A percentile compares a stretch with the other conserved stretches of the same genome.
Conservation (phyloP, 2,329 filamentous ascomycete species). For the Clarireedia paspali region DNA sequence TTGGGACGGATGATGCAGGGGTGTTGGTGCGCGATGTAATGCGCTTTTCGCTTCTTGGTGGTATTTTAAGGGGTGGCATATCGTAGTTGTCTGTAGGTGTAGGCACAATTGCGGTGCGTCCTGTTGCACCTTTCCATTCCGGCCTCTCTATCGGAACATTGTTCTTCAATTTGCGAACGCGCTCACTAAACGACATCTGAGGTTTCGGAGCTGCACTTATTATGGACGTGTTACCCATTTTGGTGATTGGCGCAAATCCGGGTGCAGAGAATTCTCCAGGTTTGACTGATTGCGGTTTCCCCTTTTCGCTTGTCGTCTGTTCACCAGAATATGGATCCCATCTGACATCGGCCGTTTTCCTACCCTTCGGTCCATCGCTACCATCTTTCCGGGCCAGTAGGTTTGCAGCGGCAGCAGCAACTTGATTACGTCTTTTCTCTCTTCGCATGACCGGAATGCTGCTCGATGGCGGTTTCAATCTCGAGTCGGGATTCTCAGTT, state of each 20-base stretch:
- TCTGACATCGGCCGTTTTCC: slow-evolving; percentile 34
- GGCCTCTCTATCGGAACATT: slow-evolving; percentile 34
- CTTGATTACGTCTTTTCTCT: slow-evolving; percentile 27
- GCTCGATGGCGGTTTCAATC: slow-evolving; percentile 17
- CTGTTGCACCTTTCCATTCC: slow-evolving; percentile 67
- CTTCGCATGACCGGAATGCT: slow-evolving; percentile 28
- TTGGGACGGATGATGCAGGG: slow-evolving; percentile 22
- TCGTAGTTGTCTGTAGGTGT: slow-evolving; percentile 55
- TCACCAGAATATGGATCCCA: slow-evolving; percentile 65
- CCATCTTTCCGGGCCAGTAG: slow-evolving; percentile 20
- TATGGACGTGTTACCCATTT: slow-evolving; percentile 20
- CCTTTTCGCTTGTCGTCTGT: slow-evolving; percentile 48
- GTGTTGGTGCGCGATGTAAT: slow-evolving; percentile 15
- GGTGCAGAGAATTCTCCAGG: slow-evolving; percentile 40
- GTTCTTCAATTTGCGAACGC: slow-evolving; percentile 36
- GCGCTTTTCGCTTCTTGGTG: slow-evolving; percentile 41
- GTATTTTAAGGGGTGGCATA: slow-evolving; percentile 45
- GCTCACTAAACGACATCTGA: slow-evolving; percentile 37
- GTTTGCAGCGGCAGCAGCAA: slow-evolving; percentile 21
- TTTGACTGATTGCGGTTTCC: slow-evolving; percentile 48
- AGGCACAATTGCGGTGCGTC: slow-evolving; percentile 54
- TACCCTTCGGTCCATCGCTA: slow-evolving; percentile 13
- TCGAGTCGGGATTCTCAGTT: slow-evolving; percentile 5
- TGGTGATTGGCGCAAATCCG: slow-evolving; percentile 11
- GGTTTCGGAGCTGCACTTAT: slow-evolving; percentile 25